These are phyloP conservation scores for Ophiostoma ips DNA, from an alignment of 2,329 filamentous ascomycete genomes.

Conservation along the genomic window DNA sequence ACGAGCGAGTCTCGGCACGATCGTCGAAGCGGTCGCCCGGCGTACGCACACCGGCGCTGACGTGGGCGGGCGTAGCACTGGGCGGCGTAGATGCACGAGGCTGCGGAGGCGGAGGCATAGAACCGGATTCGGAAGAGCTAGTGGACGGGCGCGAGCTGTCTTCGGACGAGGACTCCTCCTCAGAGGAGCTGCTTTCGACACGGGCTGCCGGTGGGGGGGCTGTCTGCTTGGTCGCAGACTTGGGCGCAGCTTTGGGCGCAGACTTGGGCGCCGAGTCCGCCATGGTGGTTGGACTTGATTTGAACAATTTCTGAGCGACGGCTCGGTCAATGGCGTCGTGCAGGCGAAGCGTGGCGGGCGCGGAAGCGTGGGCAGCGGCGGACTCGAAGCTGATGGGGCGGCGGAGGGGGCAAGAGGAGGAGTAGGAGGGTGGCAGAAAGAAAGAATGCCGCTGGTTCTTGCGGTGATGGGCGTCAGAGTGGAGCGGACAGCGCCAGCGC, in stretches of 20 bases:
- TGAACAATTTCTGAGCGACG: slow-evolving; percentile 13
- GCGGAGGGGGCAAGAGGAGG: neutral
- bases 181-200: neutral
- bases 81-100: slow-evolving; percentile 16
- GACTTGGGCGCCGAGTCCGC: slow-evolving; percentile 1
- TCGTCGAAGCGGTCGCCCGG: slow-evolving; percentile 19
- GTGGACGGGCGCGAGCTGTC: neutral
- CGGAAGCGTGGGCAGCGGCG: neutral
- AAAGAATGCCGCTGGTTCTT: slow-evolving; percentile 19
- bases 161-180: slow-evolving; percentile 1
- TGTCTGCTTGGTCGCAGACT: no score
- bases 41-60: neutral
- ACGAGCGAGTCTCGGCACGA: slow-evolving; percentile 28
- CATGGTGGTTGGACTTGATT: slow-evolving; percentile 5
- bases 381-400: neutral
- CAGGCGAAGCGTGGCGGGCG: neutral
- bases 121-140: slow-evolving; percentile 17
- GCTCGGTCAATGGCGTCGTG: slow-evolving; percentile 12
- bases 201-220: slow-evolving; percentile 5
- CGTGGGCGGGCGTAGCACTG: slow-evolving; percentile 4
- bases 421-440: slow-evolving; percentile 1
- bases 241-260: no score
- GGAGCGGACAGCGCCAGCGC: slow-evolving; percentile 20
- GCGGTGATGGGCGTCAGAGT: slow-evolving; percentile 24
- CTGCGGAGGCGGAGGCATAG: slow-evolving; percentile 25